phyloP scores from a whole-genome alignment of 2,329 filamentous ascomycete species.

The Apiospora kogelbergensis region DNA sequence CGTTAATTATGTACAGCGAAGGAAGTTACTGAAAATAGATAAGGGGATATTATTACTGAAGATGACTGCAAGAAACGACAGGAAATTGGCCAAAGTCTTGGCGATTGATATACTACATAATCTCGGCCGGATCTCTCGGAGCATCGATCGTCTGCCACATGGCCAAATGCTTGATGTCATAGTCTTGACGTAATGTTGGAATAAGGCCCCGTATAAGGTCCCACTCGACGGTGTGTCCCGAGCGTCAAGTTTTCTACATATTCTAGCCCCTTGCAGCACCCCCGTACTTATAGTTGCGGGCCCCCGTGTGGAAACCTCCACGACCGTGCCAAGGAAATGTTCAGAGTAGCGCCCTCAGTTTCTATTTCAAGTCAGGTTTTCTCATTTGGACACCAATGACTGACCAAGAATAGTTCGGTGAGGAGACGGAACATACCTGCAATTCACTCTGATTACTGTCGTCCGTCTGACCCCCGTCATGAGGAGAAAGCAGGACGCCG shows the following conservation, averaged over 20 bases:
- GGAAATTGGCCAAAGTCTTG: no score
- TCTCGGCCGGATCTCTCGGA: neutral
- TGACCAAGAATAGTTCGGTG: neutral
- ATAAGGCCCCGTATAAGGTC: neutral
- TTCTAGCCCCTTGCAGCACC: neutral
- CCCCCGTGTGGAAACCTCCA: neutral
- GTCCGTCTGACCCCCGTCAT: constrained; percentile 12
- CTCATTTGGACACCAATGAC: neutral
- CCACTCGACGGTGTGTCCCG: neutral
- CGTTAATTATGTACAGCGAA: no score
- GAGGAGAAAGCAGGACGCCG: constrained; percentile 12
- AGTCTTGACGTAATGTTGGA: neutral
- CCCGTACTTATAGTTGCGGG: neutral
- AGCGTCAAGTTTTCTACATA: neutral
- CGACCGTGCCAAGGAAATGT: neutral
- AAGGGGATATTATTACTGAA: neutral
- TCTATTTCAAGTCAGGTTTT: neutral
- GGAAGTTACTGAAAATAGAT: neutral
- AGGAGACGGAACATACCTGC: neutral
- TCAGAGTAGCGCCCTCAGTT: constrained; percentile 4
- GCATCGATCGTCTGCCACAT: neutral
- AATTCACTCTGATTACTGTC: constrained; percentile 5
- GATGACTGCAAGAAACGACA: no score
- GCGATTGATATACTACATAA: no score
- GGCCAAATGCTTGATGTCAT: neutral